phyloP scores from a whole-genome alignment of 768 basidiomycete species.

The Agaricus sinodeliciosus region DNA sequence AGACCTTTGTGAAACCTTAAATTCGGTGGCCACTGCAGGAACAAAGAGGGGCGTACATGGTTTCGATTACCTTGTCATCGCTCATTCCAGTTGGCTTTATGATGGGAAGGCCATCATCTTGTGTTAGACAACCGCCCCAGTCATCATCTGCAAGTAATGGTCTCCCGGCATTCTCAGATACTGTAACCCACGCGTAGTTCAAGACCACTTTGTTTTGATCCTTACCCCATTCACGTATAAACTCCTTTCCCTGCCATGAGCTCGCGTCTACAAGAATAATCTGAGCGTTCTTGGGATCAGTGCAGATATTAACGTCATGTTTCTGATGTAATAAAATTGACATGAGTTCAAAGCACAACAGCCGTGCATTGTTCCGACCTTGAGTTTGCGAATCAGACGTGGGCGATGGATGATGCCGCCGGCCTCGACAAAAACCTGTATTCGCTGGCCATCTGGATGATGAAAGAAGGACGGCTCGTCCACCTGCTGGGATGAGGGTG shows the following conservation, averaged over 20 bases:
- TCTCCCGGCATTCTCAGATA: constrained; percentile 34
- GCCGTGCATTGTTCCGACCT: constrained; percentile 23
- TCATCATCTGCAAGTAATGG: constrained; percentile 40
- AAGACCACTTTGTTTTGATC: constrained; percentile 49
- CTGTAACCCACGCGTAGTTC: constrained; percentile 45
- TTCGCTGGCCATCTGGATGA: constrained; percentile 30
- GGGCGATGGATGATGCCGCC: constrained; percentile 43
- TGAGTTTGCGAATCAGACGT: constrained; percentile 42
- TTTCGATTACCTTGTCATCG: constrained; percentile 30
- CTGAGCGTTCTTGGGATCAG: constrained; percentile 43
- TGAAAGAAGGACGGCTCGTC: constrained; percentile 25
- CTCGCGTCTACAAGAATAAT: constrained; percentile 55
- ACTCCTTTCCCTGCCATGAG: constrained; percentile 43
- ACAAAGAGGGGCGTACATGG: constrained; percentile 35
- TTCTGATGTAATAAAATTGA: constrained; percentile 27
- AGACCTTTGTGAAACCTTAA: constrained; percentile 38
- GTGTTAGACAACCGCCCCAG: constrained; percentile 43
- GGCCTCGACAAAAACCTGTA: constrained; percentile 53
- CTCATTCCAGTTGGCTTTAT: constrained; percentile 21
- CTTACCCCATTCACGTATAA: constrained; percentile 52
- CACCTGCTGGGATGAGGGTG: constrained; percentile 9
- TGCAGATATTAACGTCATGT: constrained; percentile 47
- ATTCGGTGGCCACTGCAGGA: constrained; percentile 7
- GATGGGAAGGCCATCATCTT: constrained; percentile 33
- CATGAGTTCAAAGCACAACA: constrained; percentile 1